Evolutionary conservation across 257 asterid species (phyloP), one percentile per base, ranked within the genome.

Genomic region (Dorcoceras hygrometricum): DNA sequence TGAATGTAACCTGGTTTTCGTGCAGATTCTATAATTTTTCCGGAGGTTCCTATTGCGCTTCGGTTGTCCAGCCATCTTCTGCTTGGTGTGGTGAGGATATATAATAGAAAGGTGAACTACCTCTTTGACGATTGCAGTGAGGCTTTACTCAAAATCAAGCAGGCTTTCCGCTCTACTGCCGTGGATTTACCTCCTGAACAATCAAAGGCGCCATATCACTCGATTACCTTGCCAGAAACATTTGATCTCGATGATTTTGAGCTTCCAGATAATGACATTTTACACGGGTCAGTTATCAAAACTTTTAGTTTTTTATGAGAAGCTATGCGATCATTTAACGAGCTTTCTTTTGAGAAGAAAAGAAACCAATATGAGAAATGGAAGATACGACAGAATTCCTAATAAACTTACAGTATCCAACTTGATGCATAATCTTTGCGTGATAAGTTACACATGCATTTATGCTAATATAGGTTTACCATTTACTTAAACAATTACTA

Each of bases 201-300:
- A 76, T 86, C 99, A 18, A 94, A 87, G 83, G 99, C 99, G 9
- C 99, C 99, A 32, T 94, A 94, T 77, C 93, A 94, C 79, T 90
- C 99, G 63, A 91, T 94, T 80, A 90, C 99, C 31, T 77, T 94
- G 84, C 99, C 99, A 1, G 99, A 94, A 81, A 90, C 96, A 12
- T 94, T 94, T 77, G 98, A 94, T 75, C 99, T 94, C 64, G 99
- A 94, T 82, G 98, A 90, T 82, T 94, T 94, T 79, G 99, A 94
- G 84, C 86, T 91, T 77, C 97, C 99, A 59, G 99, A 94, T 73
- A 94, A 74, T 84, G 99, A 94, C 59, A 75, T 84, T 62, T 84
- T 88, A 65, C 95, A 90, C 51, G 87, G 97, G 99, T 90, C 65
- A 67, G 97, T 81, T 76, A 20, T 60, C 57, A 50, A 57, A 55